Evolutionary conservation across 805 yeast genomes (phyloP).

Genomic region (Schizosaccharomyces cryophilus): DNA sequence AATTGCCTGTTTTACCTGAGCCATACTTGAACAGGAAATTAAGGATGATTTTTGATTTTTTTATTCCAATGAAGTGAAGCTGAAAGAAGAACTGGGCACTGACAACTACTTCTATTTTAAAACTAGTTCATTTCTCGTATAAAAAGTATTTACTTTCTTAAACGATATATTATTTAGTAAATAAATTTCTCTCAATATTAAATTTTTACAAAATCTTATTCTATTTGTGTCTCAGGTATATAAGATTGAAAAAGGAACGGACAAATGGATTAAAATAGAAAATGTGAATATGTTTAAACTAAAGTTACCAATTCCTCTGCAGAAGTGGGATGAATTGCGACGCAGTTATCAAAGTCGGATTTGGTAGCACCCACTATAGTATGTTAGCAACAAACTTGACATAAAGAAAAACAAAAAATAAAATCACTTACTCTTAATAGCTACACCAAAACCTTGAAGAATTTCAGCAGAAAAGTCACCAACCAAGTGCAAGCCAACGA

Average conservation of each 20-base stretch:
- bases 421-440: slow-evolving; percentile 28
- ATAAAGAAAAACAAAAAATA: too few species aligned
- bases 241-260: not conserved
- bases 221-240: too few species aligned
- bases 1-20: not conserved
- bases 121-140: too few species aligned
- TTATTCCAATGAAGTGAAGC: not conserved
- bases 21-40: not conserved
- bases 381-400: slow-evolving; percentile 11
- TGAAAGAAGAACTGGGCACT: not conserved
- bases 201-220: too few species aligned
- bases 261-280: not conserved
- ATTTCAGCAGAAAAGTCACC: slow-evolving; percentile 85
- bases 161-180: too few species aligned
- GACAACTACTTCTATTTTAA: too few species aligned
- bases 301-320: slow-evolving; percentile 93
- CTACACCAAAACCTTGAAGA: slow-evolving; percentile 95
- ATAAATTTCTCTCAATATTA: too few species aligned
- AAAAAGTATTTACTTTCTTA: too few species aligned
- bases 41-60: not conserved
- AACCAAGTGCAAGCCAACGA: slow-evolving; percentile 79
- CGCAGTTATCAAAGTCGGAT: slow-evolving; percentile 80
- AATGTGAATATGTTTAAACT: slow-evolving; percentile 14
- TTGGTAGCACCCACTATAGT: slow-evolving; percentile 77
- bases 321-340: slow-evolving; percentile 94